These are phyloP conservation scores for Schizothecium vesticola DNA, from an alignment of 495 filamentous ascomycete genomes.

Conservation along the genomic window DNA sequence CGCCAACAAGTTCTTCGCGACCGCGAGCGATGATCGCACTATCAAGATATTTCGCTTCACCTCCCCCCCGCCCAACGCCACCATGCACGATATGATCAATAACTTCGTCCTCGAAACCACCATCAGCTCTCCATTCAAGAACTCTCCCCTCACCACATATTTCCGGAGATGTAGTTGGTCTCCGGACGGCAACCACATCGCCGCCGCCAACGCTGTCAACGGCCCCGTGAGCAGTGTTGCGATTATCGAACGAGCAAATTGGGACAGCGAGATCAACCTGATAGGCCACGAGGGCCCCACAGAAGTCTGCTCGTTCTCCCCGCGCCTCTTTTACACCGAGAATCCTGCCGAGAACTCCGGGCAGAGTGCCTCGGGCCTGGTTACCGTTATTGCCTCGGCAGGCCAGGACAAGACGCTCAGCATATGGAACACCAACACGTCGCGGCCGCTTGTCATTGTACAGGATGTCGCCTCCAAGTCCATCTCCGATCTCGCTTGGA, in stretches of 20 bases:
- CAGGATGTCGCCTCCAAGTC: constrained; percentile 86
- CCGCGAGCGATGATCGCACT: constrained; percentile 90
- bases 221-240: constrained; percentile 95
- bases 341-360: constrained; percentile 48
- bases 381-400: constrained; percentile 93
- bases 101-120: constrained; percentile 90
- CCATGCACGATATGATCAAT: constrained; percentile 85
- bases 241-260: constrained; percentile 84
- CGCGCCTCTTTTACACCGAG: constrained; percentile 72
- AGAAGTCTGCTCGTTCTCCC: constrained; percentile 95
- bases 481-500: constrained; percentile 92
- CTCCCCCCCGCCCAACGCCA: constrained; percentile 84
- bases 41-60: constrained; percentile 97
- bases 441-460: constrained; percentile 78
- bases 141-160: constrained; percentile 91
- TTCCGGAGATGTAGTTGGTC: constrained; percentile 97
- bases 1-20: constrained; percentile 98
- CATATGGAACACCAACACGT: constrained; percentile 95
- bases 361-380: constrained; percentile 40
- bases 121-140: constrained; percentile 76
- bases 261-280: constrained; percentile 95
- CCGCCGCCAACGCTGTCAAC: constrained; percentile 93
- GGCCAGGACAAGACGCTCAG: constrained; percentile 94
- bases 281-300: constrained; percentile 96
- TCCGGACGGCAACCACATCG: constrained; percentile 94